Base-by-base conservation (phyloP, 768 basidiomycete genomes). In the Paxillus rubicundulus region DNA sequence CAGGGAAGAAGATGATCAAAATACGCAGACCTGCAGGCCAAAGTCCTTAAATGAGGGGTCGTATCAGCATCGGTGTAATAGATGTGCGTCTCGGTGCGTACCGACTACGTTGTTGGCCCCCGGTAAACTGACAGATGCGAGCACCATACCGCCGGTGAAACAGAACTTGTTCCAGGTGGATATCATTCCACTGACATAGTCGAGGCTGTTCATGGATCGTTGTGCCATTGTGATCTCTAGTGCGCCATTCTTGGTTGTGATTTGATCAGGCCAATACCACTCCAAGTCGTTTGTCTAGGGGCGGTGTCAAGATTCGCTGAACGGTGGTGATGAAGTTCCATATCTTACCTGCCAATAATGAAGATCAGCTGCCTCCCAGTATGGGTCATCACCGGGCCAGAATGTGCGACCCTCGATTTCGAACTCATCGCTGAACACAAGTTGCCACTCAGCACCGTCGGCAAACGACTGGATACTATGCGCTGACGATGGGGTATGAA, bases 401-500 rank as follows among this genome's bases (percentile, higher is more conserved):
- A 94, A 94, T 0, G 86, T 81, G 34, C 93, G 82, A 14, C 87
- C 86, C 5, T 87, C 84, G 8, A 72, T 73, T 53, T 95, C 85
- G 70, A 95, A 95, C 68, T 95, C 93, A 68, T 95, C 92, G 37
- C 88, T 90, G 68, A 92, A 94, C 4, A 92, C 84, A 12, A 96
- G 77, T 50, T 85, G 82, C 68, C 58, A 78, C 47, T 78, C 69
- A 9, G 73, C 71, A 20, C 85, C 78, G 59, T 85, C 76, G 17
- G 67, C 61, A 58, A 79, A 84, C 5, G 83, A 82, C 6, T 68
- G 60, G 34, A 75, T 76, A 12, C 81, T 80, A 65, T 82, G 74
- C n/a, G 74, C 78, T 38, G 77, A 67, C 57, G 73, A 56, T 1
- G 90, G 90, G 3, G 93, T 96, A 27, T 89, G 82, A 27, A 76